Percentiles rank a stretch among this genome's conserved stretches.
These are phyloP conservation scores for Eucalyptus regnans DNA, from an alignment of 345 rosid species.

Conservation along the genomic window DNA sequence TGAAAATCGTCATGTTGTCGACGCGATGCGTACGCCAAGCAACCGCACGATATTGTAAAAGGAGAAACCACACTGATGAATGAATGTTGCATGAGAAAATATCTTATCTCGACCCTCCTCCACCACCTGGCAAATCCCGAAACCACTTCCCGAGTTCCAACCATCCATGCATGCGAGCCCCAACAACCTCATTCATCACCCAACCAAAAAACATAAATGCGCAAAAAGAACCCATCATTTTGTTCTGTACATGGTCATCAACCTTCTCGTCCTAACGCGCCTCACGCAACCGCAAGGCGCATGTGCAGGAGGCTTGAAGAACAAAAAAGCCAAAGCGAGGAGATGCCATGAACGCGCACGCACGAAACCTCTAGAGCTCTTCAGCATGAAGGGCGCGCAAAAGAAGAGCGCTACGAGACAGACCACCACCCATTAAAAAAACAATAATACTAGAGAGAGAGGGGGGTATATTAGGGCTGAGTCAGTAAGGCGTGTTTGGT, in stretches of 20 bases:
- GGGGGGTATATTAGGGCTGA: too few relatives aligned
- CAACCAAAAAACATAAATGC: neutral
- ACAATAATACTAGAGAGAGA: too few relatives aligned
- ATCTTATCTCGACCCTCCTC: neutral
- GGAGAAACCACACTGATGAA: neutral
- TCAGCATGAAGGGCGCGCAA: neutral
- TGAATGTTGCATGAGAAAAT: neutral
- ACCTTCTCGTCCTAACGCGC: neutral
- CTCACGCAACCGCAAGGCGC: constrained; percentile 1
- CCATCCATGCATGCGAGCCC: neutral
- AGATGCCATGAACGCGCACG: neutral
- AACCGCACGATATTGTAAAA: neutral
- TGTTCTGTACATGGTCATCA: neutral
- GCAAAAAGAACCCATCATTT: neutral
- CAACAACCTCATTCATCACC: neutral
- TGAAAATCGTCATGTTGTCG: neutral
- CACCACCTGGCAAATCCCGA: neutral
- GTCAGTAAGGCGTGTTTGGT: neutral
- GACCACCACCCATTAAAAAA: too few relatives aligned
- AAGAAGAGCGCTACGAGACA: too few relatives aligned
- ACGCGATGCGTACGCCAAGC: neutral
- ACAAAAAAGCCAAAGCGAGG: neutral
- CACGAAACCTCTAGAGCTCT: constrained; percentile 1
- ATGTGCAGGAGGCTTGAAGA: neutral
- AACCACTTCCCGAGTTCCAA: neutral